These are phyloP conservation scores for Telopea speciosissima DNA, from an alignment of 177 flowering plant species.

Conservation along the genomic window DNA sequence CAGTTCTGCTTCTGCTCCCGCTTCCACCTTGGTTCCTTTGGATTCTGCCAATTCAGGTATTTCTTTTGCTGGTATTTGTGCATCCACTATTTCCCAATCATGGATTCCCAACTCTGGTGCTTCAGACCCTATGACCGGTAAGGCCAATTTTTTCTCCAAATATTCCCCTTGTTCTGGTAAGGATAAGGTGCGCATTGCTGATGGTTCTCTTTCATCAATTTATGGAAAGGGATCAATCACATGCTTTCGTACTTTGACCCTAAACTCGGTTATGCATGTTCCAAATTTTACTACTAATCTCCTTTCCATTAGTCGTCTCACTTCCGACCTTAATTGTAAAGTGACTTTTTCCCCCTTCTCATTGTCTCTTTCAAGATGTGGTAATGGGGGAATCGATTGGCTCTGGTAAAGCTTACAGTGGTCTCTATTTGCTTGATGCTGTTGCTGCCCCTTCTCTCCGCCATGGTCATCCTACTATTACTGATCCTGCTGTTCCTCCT, in stretches of 20 bases:
- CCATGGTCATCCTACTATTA: too few relatives aligned
- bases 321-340: background rate
- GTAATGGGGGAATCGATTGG: background rate
- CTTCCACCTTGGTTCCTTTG: too few relatives aligned
- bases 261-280: background rate
- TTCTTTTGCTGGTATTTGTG: too few relatives aligned
- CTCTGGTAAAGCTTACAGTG: background rate
- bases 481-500: too few relatives aligned
- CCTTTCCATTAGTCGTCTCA: background rate
- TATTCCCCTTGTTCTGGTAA: background rate
- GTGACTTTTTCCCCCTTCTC: background rate
- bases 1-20: too few relatives aligned
- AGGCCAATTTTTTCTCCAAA: too few relatives aligned
- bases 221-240: background rate
- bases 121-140: too few relatives aligned
- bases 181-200: background rate
- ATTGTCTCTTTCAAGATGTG: background rate
- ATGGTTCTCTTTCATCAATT: background rate
- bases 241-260: background rate
- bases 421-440: background rate
- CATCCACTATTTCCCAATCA: too few relatives aligned
- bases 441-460: too few relatives aligned
- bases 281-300: background rate
- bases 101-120: too few relatives aligned
- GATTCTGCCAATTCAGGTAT: too few relatives aligned